Base-by-base conservation (phyloP, 1,284 basidiomycete species). In the Melampsora americana region DNA sequence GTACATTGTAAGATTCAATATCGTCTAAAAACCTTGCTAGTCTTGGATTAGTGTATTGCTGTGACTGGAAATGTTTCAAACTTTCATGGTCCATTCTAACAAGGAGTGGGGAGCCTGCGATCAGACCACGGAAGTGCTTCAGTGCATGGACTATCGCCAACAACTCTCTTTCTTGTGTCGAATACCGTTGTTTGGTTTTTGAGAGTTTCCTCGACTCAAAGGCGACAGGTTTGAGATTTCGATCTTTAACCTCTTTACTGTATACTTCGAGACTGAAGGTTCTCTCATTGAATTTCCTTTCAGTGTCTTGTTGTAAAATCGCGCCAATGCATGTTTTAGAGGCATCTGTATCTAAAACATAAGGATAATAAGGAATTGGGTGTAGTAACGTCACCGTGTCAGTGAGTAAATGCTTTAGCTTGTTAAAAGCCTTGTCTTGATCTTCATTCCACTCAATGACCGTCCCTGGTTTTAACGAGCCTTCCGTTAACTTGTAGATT, bases 161-260 rank as follows among this genome's bases (percentile, higher is more conserved):
- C 5, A 69, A n/a, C 20, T 69, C 53, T 26, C 50, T 50, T 69
- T 69, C 67, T 35, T 35, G 35, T 9, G 35, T 35, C 9, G 35
- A 35, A 9, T 35, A 35, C 9, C 35, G 35, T 35, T 62, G 60
- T 62, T 62, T 20, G 5, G 67, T 69, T 12, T 32, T 59, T 14
- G 67, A 69, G 6, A 69, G 30, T 59, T 69, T 69, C 5, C 67
- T 1, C n/a, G n/a, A n/a, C n/a, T n/a, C n/a, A n/a, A n/a, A n/a
- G n/a, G n/a, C n/a, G n/a, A n/a, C n/a, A n/a, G 67, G 67, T 11
- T 26, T 56, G 1, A 69, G 50, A 2, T 16, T 32, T 3, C 11
- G 4, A 5, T 30, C 12, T 28, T 69, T 69, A 6, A 69, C 46
- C 23, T 28, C 42, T 20, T 69, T 69, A 16, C 18, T 23, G 39